Evolutionary conservation across 2,329 filamentous ascomycete genomes (phyloP).

Genomic region (Colletotrichum liaoningense): DNA sequence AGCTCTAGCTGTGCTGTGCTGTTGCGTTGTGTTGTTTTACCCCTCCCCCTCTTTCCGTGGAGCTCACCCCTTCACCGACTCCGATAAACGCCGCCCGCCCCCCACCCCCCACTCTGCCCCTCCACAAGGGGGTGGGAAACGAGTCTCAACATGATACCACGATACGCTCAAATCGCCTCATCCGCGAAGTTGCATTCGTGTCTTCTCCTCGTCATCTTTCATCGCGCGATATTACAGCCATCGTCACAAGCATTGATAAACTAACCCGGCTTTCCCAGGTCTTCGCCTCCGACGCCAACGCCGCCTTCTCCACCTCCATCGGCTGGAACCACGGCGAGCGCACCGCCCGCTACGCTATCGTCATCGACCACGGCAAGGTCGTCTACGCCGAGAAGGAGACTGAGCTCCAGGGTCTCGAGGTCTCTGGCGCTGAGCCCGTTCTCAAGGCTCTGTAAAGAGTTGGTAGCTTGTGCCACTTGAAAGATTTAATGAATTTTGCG

Average conservation of each 20-base stretch:
- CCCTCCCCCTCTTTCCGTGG: constrained; percentile 15
- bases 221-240: constrained; percentile 1
- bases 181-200: not conserved
- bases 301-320: constrained; percentile 80
- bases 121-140: not conserved
- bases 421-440: constrained; percentile 65
- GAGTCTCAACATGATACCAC: constrained; percentile 19
- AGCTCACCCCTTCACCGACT: constrained; percentile 27
- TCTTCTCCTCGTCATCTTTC: not conserved
- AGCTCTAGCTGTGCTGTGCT: not conserved
- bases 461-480: not conserved
- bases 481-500: not conserved
- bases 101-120: constrained; percentile 30
- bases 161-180: not conserved
- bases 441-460: constrained; percentile 61
- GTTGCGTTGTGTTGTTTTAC: not conserved
- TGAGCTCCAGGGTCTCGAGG: constrained; percentile 56
- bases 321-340: constrained; percentile 82
- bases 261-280: constrained; percentile 56
- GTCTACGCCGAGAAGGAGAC: constrained; percentile 82
- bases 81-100: constrained; percentile 10
- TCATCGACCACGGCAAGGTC: constrained; percentile 87
- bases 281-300: constrained; percentile 78
- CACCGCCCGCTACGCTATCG: constrained; percentile 82
- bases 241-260: not conserved